Base-by-base conservation (phyloP, 305 asterid species). In the Nicotiana rustica region DNA sequence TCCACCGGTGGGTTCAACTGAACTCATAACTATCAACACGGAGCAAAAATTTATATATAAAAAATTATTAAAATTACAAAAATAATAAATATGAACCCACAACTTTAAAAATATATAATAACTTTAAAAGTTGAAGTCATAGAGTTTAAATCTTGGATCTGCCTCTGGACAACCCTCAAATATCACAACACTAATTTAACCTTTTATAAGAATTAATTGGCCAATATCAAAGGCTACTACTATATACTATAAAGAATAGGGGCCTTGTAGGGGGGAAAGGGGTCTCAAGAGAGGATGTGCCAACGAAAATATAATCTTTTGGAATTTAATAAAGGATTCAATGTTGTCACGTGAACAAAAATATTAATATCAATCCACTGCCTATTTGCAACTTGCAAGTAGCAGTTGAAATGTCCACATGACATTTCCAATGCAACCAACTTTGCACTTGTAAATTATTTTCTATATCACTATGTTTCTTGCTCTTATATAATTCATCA, bases 331-430 rank as follows among this genome's bases (percentile, higher is more conserved):
- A 76, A 76, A 49, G 47, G 49, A 55, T 56, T 31, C 5, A 55
- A 55, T 76, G 80, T 55, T 76, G 66, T 55, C 80, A 76, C 80
- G 66, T 55, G 66, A 55, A 76, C 17, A 55, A 55, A 47, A 47
- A 47, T 29, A 29, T 15, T 47, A 21, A 21, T 73, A 49, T 76
- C 31, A 76, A 17, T 76, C 41, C 35, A 44, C 25, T 52, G 8
- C 65, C 29, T n/a, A 14, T 29, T 49, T 52, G 66, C 66, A 76
- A 55, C 66, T 76, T 76, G 66, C 31, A 55, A 55, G 80, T 55
- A 76, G 80, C 49, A 55, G 80, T 76, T 76, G 66, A 76, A 59
- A 55, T 31, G 66, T 76, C 49, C 66, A 76, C 66, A 55, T 76
- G 49, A 17, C 44, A 73, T 13, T 49, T 73, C 19, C 64, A 73